These are phyloP conservation scores for Metschnikowia vanudenii DNA, from an alignment of 805 yeast species.

Conservation along the genomic window DNA sequence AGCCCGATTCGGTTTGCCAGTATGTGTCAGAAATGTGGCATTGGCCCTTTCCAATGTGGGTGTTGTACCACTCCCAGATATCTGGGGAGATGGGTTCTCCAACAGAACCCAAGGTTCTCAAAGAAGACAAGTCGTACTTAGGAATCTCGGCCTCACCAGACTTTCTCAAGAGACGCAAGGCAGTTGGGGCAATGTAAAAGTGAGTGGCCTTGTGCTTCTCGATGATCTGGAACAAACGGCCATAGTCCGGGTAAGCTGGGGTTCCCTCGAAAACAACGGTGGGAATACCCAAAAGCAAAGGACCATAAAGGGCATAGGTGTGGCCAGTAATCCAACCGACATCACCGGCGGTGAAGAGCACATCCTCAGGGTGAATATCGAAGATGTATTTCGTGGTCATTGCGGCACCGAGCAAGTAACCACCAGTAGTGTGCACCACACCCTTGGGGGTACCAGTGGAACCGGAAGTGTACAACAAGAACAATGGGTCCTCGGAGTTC, in stretches of 20 bases:
- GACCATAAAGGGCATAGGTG: conserved; percentile 80
- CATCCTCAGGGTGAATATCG: conserved; percentile 72
- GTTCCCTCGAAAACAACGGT: conserved; percentile 84
- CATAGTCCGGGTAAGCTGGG: conserved; percentile 78
- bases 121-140: conserved; percentile 58
- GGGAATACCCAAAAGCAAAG: conserved; percentile 71
- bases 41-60: conserved; percentile 64
- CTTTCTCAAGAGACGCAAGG: conserved; percentile 70
- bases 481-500: conserved; percentile 76
- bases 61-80: conserved; percentile 85
- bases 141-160: conserved; percentile 66
- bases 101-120: conserved; percentile 75
- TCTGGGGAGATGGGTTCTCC: conserved; percentile 88
- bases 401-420: conserved; percentile 71
- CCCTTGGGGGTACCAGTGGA: conserved; percentile 91
- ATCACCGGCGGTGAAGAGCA: conserved; percentile 84
- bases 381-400: conserved; percentile 73
- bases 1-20: conserved; percentile 89
- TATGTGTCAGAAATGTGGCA: conserved; percentile 79
- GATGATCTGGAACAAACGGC: conserved; percentile 78
- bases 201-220: conserved; percentile 71
- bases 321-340: conserved; percentile 93
- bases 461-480: conserved; percentile 80
- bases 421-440: conserved; percentile 78
- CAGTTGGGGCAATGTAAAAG: conserved; percentile 84